Evolutionary conservation across 129 eudicot species (phyloP), one percentile per base, ranked within the genome.

Genomic region (Artemisia tridentata): DNA sequence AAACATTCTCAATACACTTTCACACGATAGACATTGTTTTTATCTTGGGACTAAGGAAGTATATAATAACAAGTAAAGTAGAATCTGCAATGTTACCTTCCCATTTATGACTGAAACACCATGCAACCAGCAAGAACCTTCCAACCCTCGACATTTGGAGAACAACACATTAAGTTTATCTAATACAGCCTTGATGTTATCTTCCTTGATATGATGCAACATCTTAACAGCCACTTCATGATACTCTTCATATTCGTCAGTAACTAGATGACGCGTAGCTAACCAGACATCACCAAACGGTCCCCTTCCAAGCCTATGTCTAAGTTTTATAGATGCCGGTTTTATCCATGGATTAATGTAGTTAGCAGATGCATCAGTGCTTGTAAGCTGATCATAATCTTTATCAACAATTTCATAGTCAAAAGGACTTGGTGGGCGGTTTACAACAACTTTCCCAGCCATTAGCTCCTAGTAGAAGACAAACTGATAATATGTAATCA

Each of bases 281-380:
- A 93, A 79, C 98, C 98, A 93, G 65, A 93, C 86, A 80, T 93
- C 98, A 63, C 98, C 98, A 76, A 89, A 89, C 1, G 81, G 84
- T 46, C 98, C 98, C 79, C 92, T 89, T 67, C 98, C 95, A 63
- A 93, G 76, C 61, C 96, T 84, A 76, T 89, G 96, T 68, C 95
- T 83, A 62, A 93, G 95, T 79, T 81, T 87, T 61, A 93, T 71
- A 13, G 88, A 78, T 3, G 84, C 68, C 7, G 98, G 92, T 68
- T 93, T 90, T 58, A 93, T 87, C 95, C 96, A 86, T 17, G 92
- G 90, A 74, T 62, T 80, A 18, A 55, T 59, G 74, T 79, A 79
- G 74, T 75, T 57, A 55, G 87, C 62, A 34, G 92, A 77, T 67
- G 83, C 81, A 58, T 59, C 75, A 54, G 64, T 74, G 60, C 74